Conservation (phyloP, 768 basidiomycete species). For the Coprinellus aureogranulatus region DNA sequence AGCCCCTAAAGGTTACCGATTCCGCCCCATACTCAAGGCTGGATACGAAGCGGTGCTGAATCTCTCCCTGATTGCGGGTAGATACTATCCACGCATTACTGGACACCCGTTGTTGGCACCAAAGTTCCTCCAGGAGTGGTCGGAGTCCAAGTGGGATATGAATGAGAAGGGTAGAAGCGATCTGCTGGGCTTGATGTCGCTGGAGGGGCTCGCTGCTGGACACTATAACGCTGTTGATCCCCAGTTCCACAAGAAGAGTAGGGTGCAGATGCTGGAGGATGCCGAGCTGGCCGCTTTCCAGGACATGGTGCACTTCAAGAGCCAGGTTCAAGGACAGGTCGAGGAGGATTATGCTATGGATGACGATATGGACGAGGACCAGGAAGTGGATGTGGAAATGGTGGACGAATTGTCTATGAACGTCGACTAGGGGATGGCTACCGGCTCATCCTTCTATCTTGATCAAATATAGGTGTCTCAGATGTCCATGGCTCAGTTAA, state of each 20-base stretch:
- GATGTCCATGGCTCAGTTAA: no score
- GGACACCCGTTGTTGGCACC: conserved; percentile 57
- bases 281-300: conserved; percentile 49
- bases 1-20: conserved; percentile 66
- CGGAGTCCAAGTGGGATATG: conserved; percentile 29
- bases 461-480: no score
- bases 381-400: background rate
- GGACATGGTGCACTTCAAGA: conserved; percentile 33
- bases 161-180: conserved; percentile 44
- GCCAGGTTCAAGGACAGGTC: background rate
- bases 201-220: conserved; percentile 70
- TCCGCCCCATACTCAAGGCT: conserved; percentile 61
- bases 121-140: conserved; percentile 38
- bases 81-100: conserved; percentile 77
- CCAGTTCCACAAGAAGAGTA: conserved; percentile 48
- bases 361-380: background rate
- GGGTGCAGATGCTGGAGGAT: conserved; percentile 60
- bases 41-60: conserved; percentile 67
- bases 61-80: conserved; percentile 68
- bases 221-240: conserved; percentile 71
- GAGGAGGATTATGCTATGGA: background rate
- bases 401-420: background rate
- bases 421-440: background rate
- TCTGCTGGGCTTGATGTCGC: conserved; percentile 47
- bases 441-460: background rate